Evolutionary conservation across 2,329 filamentous ascomycete species (phyloP), one percentile per base, ranked within the genome.

Genomic region (Fusarium sp.): DNA sequence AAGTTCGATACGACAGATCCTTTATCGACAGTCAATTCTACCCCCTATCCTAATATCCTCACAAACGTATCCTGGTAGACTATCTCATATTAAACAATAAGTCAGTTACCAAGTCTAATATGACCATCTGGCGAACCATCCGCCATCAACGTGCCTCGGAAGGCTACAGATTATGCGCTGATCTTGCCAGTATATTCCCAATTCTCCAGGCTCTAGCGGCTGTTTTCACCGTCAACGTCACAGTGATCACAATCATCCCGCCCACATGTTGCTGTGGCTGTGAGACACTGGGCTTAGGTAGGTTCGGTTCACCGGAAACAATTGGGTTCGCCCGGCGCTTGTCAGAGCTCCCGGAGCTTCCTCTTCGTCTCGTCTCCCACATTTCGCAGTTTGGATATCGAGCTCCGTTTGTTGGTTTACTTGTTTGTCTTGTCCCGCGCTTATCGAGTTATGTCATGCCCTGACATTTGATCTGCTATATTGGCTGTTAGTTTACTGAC

Each of bases 161-260:
- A 57, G 50, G 55, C 58, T 47, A 18, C 43, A 60, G 43, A 51
- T 46, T 45, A 60, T 56, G 58, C 27, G 68, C 63, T 71, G 63
- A 71, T 71, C 59, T 55, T 58, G 50, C 58, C 50, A 54, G 48
- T 43, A 32, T 55, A 59, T 50, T 46, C 54, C 49, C 56, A 68
- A 55, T 63, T 48, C 55, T 56, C 37, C 25, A 69, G 49, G 57
- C 49, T 69, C 57, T 69, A 71, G 68, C 68, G 68, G 58, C 60
- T 69, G 53, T 55, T 65, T 54, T 56, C 64, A 72, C 68, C 68
- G 68, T 71, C 47, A 71, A 71, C 68, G 68, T 71, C 68, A 72
- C 68, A 71, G 68, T 69, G 56, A 63, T 66, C 50, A 59, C 68
- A 72, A 54, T 50, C 66, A 72, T 43, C 49, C 23, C 54, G 34